Percentiles rank a stretch among this genome's conserved stretches.
These are phyloP conservation scores for Akanthomyces uredinophilus DNA, from an alignment of 2,329 filamentous ascomycete genomes.

Conservation along the genomic window DNA sequence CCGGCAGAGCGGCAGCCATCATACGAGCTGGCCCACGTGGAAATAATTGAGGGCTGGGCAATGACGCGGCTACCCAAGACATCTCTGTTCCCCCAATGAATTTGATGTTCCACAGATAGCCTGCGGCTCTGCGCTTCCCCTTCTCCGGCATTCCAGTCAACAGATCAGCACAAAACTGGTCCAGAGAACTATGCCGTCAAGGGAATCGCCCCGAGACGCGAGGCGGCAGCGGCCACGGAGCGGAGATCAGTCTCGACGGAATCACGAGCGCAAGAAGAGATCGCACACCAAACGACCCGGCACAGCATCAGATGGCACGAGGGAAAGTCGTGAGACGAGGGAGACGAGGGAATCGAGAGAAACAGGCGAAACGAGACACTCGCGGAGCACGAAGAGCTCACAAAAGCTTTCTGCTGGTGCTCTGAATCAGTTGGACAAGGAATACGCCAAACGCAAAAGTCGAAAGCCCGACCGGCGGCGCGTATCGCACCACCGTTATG, in stretches of 20 bases:
- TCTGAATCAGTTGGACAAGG: slow-evolving; percentile 59
- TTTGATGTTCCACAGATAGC: not conserved
- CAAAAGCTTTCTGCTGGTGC: slow-evolving; percentile 46
- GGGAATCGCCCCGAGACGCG: slow-evolving; percentile 28
- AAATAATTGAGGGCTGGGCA: slow-evolving; percentile 2
- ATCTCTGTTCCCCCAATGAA: not conserved
- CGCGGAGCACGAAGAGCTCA: slow-evolving; percentile 15
- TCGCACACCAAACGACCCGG: slow-evolving; percentile 29
- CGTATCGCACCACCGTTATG: slow-evolving; percentile 7
- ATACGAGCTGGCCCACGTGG: slow-evolving; percentile 12
- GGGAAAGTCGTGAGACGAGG: slow-evolving; percentile 16
- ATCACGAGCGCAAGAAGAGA: slow-evolving; percentile 33
- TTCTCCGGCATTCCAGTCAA: slow-evolving; percentile 23
- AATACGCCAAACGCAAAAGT: slow-evolving; percentile 47
- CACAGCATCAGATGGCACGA: slow-evolving; percentile 31
- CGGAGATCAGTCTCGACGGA: slow-evolving; percentile 27
- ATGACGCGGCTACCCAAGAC: slow-evolving; percentile 14
- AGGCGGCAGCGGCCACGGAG: slow-evolving; percentile 26
- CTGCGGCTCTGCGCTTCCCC: not conserved
- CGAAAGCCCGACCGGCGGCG: slow-evolving; percentile 39
- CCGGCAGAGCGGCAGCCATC: not conserved
- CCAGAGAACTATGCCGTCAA: slow-evolving; percentile 29
- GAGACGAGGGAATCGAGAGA: slow-evolving; percentile 17
- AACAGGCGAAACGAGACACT: slow-evolving; percentile 20
- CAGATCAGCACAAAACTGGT: slow-evolving; percentile 14